Conservation (phyloP, 1,284 basidiomycete genomes). For the Phenoliferia sp. region DNA sequence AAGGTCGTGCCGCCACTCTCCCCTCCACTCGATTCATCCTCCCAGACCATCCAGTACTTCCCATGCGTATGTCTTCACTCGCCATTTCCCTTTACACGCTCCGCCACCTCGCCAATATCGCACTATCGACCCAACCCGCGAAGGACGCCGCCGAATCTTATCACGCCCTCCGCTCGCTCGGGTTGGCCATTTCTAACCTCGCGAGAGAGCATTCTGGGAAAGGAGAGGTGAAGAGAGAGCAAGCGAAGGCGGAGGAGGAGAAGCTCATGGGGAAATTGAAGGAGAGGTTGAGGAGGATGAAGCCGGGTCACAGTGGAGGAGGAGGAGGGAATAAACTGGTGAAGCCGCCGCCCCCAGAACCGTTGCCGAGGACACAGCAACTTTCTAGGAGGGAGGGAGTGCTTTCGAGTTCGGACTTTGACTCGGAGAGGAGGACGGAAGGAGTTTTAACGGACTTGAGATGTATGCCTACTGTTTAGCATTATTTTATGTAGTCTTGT, state of each 20-base stretch:
- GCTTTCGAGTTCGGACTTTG: not conserved
- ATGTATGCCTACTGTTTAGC: too few species aligned
- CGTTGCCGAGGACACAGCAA: not conserved
- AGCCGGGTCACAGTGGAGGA: not conserved
- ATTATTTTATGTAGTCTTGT: too few species aligned
- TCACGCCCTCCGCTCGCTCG: constrained; percentile 10
- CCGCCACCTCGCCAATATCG: constrained; percentile 28
- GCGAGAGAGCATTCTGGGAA: not conserved
- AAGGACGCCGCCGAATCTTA: constrained; percentile 7
- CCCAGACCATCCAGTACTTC: constrained; percentile 25
- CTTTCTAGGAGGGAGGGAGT: not conserved
- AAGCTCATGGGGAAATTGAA: not conserved
- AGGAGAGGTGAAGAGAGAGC: not conserved
- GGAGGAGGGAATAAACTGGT: not conserved
- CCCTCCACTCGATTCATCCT: constrained; percentile 11
- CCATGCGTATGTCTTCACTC: constrained; percentile 21
- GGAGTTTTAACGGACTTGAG: too few species aligned
- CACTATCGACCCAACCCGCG: constrained; percentile 23
- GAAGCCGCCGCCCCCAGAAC: not conserved
- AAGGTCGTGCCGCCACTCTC: not conserved
- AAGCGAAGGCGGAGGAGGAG: not conserved
- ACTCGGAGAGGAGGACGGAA: not conserved
- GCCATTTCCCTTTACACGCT: constrained; percentile 29
- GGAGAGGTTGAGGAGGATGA: constrained; percentile 2
- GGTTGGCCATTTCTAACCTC: constrained; percentile 3